Base-by-base conservation (phyloP, 768 basidiomycete genomes). In the Mycena haematopus region DNA sequence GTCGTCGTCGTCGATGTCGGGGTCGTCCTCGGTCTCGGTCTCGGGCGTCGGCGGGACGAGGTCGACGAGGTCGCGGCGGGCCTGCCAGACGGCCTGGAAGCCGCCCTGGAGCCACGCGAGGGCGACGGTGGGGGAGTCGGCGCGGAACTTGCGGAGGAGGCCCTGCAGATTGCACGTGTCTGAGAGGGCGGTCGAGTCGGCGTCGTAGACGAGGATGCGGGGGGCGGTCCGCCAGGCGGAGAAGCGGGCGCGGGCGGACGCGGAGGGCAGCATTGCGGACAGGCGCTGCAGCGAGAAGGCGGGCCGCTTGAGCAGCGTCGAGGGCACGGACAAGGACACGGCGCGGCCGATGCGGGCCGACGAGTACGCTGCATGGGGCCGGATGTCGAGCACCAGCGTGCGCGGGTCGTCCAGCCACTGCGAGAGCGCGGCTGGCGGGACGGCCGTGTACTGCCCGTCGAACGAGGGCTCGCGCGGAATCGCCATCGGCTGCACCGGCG, bases 241-340 rank as follows among this genome's bases (percentile, higher is more conserved):
- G 69, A 95, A 92, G 58, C 81, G 80, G 33, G 78, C 72, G 31
- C 89, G 84, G 11, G 89, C 82, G 11, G 80, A 70, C 42, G 75
- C 63, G 7, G 84, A 85, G 10, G 90, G 84, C n/a, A 99, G 83
- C 90, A 96, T 95, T 27, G 86, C 86, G 8, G 84, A 78, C 27
- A 99, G 83, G 44, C 88, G 88, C 44, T 86, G 80, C 10, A 96
- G 82, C 27, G 92, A 89, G 78, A 95, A 96, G 3, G 89, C 81
- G 1, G 95, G 95, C 0, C 96, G 88, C 65, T 94, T 95, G 72
- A 99, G 88, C 22, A 98, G 88, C 0, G 95, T 98, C 3, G 96
- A 95, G 1, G 96, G 96, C 6, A 97, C 92, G 50, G 92, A 92
- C 65, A 99, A 85, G 51, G 93, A 93, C 56, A 97, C 78, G 9